Base-by-base conservation (phyloP, 2,329 filamentous ascomycete species). In the Apiospora koreana region DNA sequence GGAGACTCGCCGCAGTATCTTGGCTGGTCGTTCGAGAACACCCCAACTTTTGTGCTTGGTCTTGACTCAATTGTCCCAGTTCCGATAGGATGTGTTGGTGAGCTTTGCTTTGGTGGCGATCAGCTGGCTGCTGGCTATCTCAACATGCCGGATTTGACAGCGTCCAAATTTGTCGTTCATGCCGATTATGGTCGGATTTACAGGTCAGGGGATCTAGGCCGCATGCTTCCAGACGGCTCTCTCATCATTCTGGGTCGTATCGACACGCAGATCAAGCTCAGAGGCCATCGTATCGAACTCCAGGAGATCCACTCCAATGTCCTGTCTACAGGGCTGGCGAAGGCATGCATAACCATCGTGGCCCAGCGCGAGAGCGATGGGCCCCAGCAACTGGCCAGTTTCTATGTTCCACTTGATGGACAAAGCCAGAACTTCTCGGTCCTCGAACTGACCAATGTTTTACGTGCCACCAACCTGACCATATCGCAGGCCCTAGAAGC, bases 21-120 rank as follows among this genome's bases (percentile, higher is more conserved):
- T n/a, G 95, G 95, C 0, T 86, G 84, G 71, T 87, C 90, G 0
- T 88, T 97, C 38, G 82, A 85, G 12, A 97, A 95, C 72, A 97
- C 93, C 0, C 96, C 93, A 0, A 86, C 88, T 0, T 89, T 94
- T 71, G 89, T 97, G 1, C 78, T 92, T 21, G 77, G 76, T 23
- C 80, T 80, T 0, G 81, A 81, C 5, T 77, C 81, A 2, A 76
- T 90, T 5, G 79, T 86, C 0, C 76, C 89, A 1, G 82, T 94
- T 0, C 93, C 93, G 0, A 79, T 88, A 8, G 94, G 94, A 3
- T 92, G 89, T 72, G 83, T 94, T 21, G 95, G 95, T 14, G 94
- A 97, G 78, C 85, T 97, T 8, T 97, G 93, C 76, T 96, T 97
- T 78, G 94, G 94, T 18, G 95, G 94, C 14, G 89, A 93, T 66